Evolutionary conservation across 2,329 filamentous ascomycete species (phyloP).

Genomic region (Ceratocystis ficicola): DNA sequence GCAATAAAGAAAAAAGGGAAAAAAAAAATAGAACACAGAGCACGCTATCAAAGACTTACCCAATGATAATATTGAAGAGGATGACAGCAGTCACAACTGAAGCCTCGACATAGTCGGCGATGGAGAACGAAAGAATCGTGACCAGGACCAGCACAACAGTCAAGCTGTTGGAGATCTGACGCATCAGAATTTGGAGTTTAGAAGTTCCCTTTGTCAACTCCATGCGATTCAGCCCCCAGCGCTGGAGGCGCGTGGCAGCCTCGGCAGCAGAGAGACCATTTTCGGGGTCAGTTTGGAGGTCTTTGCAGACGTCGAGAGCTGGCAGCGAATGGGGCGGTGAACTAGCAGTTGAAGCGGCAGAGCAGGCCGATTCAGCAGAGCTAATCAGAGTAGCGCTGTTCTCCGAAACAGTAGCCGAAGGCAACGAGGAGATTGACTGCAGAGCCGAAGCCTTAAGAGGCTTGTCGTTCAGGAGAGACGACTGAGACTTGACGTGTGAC

Average conservation of each 20-base stretch:
- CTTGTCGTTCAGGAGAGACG: not conserved
- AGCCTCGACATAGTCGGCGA: conserved; percentile 51
- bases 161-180: conserved; percentile 65
- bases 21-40: no score
- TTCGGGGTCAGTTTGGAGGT: conserved; percentile 34
- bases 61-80: conserved; percentile 54
- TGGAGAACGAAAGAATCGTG: conserved; percentile 57
- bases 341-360: conserved; percentile 4
- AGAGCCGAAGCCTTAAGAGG: conserved; percentile 7
- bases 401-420: conserved; percentile 16
- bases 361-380: conserved; percentile 13
- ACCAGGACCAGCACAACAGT: conserved; percentile 63
- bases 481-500: not conserved
- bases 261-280: conserved; percentile 53
- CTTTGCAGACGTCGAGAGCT: conserved; percentile 27
- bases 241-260: conserved; percentile 51
- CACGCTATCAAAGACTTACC: conserved; percentile 33
- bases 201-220: conserved; percentile 59
- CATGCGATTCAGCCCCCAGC: conserved; percentile 59
- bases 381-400: conserved; percentile 19
- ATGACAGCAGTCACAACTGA: conserved; percentile 53
- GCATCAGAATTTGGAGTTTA: conserved; percentile 62
- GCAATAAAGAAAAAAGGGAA: not conserved
- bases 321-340: conserved; percentile 26
- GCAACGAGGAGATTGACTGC: conserved; percentile 12